Conservation (phyloP, 139 green algal species). For the Pedinophyceae sp. region DNA sequence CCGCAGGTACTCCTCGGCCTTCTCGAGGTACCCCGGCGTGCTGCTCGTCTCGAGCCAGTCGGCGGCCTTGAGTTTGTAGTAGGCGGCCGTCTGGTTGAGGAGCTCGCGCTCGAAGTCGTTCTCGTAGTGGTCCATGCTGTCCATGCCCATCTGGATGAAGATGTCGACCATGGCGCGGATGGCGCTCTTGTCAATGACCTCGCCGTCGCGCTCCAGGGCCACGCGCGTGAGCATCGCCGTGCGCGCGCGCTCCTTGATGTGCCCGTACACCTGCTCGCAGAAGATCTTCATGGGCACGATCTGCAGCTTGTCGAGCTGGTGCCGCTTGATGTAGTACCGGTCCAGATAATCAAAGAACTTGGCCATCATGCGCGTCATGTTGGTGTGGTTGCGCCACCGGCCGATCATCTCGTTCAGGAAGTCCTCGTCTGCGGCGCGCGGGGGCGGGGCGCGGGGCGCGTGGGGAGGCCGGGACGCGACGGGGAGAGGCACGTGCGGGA, state of each 20-base stretch:
- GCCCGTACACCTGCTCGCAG: conserved; percentile 72
- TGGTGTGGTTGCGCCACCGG: conserved; percentile 93
- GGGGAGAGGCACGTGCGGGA: neutral
- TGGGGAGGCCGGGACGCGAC: conserved; percentile 67
- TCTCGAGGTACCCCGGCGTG: neutral
- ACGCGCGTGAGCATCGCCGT: conserved; percentile 65
- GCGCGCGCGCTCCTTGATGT: conserved; percentile 44
- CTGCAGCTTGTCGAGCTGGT: conserved; percentile 69
- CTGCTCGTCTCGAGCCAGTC: conserved; percentile 1
- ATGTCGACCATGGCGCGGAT: conserved; percentile 93
- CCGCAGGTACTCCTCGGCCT: conserved; percentile 65
- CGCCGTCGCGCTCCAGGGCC: conserved; percentile 80
- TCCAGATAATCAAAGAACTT: conserved; percentile 99
- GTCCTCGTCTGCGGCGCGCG: conserved; percentile 47
- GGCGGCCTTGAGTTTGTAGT: conserved; percentile 73
- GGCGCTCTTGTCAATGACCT: conserved; percentile 72
- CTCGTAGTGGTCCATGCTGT: conserved; percentile 82
- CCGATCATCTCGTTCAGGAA: conserved; percentile 79
- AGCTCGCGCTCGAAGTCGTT: conserved; percentile 85
- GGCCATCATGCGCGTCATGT: conserved; percentile 96
- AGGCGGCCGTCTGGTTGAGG: conserved; percentile 55
- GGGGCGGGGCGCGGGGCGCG: conserved; percentile 32
- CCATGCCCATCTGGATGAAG: conserved; percentile 86
- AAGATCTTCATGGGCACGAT: conserved; percentile 89
- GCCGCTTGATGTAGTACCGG: conserved; percentile 91